These are phyloP conservation scores for Naganishia cerealis DNA, from an alignment of 1,284 basidiomycete species.

Conservation along the genomic window DNA sequence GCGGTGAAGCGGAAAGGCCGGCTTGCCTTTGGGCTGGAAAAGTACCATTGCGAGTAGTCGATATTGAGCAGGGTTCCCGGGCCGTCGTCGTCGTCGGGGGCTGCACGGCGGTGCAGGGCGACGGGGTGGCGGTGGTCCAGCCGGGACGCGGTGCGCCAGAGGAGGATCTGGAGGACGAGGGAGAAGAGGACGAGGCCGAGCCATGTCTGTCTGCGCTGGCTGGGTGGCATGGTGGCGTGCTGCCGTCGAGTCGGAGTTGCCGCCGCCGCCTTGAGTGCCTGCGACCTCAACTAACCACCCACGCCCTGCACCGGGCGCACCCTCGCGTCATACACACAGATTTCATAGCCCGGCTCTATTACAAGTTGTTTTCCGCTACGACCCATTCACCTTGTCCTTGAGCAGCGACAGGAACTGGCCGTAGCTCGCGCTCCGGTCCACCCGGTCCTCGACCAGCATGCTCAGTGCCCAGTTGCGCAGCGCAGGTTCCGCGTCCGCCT, in stretches of 20 bases:
- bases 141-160: slow-evolving; percentile 14
- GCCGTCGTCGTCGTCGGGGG: slow-evolving; percentile 5
- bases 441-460: slow-evolving; percentile 90
- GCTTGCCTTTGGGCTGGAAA: slow-evolving; percentile 32
- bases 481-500: slow-evolving; percentile 94
- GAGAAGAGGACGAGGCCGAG: slow-evolving; percentile 23
- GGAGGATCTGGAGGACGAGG: slow-evolving; percentile 28
- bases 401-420: slow-evolving; percentile 82
- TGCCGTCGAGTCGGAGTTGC: not conserved
- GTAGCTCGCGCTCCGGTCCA: slow-evolving; percentile 91
- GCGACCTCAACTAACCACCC: too few relatives aligned
- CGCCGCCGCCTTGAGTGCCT: not conserved
- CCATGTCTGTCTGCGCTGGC: slow-evolving; percentile 1
- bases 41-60: slow-evolving; percentile 42
- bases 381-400: slow-evolving; percentile 66
- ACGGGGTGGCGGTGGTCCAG: not conserved
- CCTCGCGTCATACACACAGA: not conserved
- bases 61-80: slow-evolving; percentile 31
- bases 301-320: not conserved
- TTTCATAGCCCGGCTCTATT: not conserved
- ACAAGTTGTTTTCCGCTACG: not conserved
- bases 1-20: slow-evolving; percentile 44
- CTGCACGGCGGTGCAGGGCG: not conserved
- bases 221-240: not conserved
- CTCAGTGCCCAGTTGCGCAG: slow-evolving; percentile 92